These are phyloP conservation scores for Triticum urartu DNA, from an alignment of 176 grass and related monocot species.

Conservation along the genomic window DNA sequence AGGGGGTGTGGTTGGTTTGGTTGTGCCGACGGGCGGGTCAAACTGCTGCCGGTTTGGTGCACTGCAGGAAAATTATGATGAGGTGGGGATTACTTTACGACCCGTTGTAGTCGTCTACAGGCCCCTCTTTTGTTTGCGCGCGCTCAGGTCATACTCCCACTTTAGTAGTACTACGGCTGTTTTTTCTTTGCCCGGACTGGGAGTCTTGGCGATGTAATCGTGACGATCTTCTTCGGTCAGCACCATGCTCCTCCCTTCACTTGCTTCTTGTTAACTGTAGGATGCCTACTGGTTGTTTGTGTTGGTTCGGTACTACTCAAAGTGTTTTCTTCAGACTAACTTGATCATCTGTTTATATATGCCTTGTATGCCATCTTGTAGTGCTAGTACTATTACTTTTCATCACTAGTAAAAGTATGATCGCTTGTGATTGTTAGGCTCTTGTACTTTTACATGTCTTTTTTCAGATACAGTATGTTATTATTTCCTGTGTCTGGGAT, in stretches of 20 bases:
- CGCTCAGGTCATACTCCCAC: conserved; percentile 2
- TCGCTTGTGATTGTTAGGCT: too few species aligned
- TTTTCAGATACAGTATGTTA: background rate
- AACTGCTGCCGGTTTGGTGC: conserved; percentile 33
- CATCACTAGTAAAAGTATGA: too few species aligned
- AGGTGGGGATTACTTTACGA: conserved; percentile 20
- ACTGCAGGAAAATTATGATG: background rate
- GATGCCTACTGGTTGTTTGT: too few species aligned
- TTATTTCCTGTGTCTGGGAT: background rate
- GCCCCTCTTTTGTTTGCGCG: conserved; percentile 10
- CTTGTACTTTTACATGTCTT: background rate
- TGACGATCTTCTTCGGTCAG: conserved; percentile 41
- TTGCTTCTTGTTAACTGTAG: too few species aligned
- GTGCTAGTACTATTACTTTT: background rate
- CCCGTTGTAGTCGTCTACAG: conserved; percentile 1
- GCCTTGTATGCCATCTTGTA: background rate
- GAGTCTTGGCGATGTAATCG: background rate
- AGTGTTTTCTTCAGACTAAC: background rate
- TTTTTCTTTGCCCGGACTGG: background rate
- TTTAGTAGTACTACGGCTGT: background rate
- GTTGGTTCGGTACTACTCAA: too few species aligned
- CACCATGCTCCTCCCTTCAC: background rate
- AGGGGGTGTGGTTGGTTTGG: background rate
- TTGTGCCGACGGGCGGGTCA: conserved; percentile 27
- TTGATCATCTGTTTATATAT: background rate